Conservation (phyloP, 306 rosid species). For the Delonix regia region DNA sequence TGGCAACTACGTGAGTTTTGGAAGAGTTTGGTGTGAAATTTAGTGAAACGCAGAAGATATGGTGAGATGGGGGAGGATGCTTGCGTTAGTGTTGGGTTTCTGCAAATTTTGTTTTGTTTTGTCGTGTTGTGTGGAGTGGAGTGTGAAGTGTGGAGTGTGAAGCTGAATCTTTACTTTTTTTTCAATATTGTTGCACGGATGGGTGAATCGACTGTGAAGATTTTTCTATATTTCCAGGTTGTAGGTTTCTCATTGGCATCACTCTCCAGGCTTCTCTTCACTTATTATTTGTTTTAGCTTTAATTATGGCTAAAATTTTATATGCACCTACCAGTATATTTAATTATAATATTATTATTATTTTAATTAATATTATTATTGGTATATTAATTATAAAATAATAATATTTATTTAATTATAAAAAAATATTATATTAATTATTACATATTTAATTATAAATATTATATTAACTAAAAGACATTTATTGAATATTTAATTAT, state of each 20-base stretch:
- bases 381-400: no score
- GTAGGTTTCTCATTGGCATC: conserved; percentile 35
- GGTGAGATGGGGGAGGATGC: not conserved
- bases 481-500: no score
- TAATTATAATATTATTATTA: no score
- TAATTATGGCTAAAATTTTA: no score
- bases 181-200: conserved; percentile 67
- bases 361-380: no score
- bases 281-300: no score
- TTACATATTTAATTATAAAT: no score
- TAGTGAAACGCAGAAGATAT: conserved; percentile 13
- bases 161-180: conserved; percentile 28
- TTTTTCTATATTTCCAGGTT: conserved; percentile 31
- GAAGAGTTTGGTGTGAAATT: conserved; percentile 20
- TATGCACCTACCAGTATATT: no score
- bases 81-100: not conserved
- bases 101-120: conserved; percentile 36
- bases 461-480: no score
- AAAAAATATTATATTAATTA: no score
- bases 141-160: conserved; percentile 5
- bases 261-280: not conserved
- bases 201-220: conserved; percentile 44
- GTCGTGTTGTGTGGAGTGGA: no score
- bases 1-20: not conserved
- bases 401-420: no score